These are phyloP conservation scores for Castanospermum australe DNA, from an alignment of 306 rosid species.

Conservation along the genomic window DNA sequence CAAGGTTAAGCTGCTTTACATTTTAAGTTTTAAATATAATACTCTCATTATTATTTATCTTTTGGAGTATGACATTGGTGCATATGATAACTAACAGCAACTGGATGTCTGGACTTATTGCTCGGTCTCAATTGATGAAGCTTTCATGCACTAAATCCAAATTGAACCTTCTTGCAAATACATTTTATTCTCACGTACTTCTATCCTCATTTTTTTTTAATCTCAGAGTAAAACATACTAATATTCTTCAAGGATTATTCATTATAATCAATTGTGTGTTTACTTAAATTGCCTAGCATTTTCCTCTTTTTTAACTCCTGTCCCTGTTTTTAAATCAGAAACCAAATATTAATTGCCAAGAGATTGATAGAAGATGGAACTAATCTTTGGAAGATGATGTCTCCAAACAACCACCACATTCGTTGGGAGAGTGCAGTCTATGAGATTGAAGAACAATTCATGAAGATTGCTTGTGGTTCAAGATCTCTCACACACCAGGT, in stretches of 20 bases:
- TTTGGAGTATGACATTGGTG: background rate
- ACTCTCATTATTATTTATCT: background rate
- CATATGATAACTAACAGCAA: background rate
- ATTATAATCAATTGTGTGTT: conserved; percentile 1
- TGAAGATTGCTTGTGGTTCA: conserved; percentile 77
- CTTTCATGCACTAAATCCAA: background rate
- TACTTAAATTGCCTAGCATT: conserved; percentile 17
- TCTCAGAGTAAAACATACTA: background rate
- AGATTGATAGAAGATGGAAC: conserved; percentile 77
- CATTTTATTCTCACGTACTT: background rate
- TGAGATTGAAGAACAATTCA: conserved; percentile 76
- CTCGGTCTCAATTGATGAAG: background rate
- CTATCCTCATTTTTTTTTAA: conserved; percentile 10
- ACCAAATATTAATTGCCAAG: conserved; percentile 74
- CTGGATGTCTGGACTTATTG: background rate
- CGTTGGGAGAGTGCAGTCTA: conserved; percentile 69
- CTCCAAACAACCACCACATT: conserved; percentile 63
- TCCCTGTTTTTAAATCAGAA: conserved; percentile 45
- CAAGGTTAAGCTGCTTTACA: background rate
- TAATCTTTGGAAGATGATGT: conserved; percentile 71
- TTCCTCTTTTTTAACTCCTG: conserved; percentile 21
- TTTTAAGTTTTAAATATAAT: background rate
- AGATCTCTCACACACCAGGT: conserved; percentile 86
- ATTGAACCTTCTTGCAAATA: background rate
- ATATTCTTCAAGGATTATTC: conserved; percentile 17